Percentiles rank a stretch among this genome's conserved stretches.
Conservation (phyloP, 805 yeast species). For the Candida insectalens region DNA sequence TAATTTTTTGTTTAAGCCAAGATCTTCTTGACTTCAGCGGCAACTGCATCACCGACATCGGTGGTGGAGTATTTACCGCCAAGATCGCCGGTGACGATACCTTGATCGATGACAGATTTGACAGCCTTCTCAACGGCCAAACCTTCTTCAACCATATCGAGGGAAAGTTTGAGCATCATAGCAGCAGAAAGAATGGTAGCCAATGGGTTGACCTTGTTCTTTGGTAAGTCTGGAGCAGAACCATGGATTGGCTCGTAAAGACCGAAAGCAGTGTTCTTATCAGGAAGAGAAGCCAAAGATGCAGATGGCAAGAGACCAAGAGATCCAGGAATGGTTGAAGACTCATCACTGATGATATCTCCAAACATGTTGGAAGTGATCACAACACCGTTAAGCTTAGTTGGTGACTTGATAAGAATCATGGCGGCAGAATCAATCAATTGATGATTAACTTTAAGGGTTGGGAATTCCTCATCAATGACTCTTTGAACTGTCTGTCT, state of each 20-base stretch:
- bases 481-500: conserved; percentile 85
- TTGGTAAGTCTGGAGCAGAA: conserved; percentile 89
- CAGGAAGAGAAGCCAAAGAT: conserved; percentile 94
- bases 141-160: conserved; percentile 78
- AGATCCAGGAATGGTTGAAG: conserved; percentile 96
- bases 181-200: conserved; percentile 95
- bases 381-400: conserved; percentile 83
- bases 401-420: conserved; percentile 90
- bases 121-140: conserved; percentile 86
- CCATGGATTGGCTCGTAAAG: conserved; percentile 98
- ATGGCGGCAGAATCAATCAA: conserved; percentile 98
- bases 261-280: conserved; percentile 89
- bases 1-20: conserved; percentile 6
- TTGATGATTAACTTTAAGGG: conserved; percentile 80
- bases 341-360: conserved; percentile 96
- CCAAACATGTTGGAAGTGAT: conserved; percentile 97
- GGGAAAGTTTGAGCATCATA: conserved; percentile 91
- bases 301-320: conserved; percentile 94
- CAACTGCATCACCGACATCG: conserved; percentile 94
- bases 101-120: conserved; percentile 65
- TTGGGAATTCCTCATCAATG: conserved; percentile 83
- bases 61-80: conserved; percentile 75
- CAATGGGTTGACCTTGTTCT: conserved; percentile 85
- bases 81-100: conserved; percentile 86
- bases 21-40: conserved; percentile 46